A percentile compares a stretch with the other conserved stretches of the same genome.
phyloP scores from a whole-genome alignment of 31 red algal species.

The Odonthalia washingtoniensis region DNA sequence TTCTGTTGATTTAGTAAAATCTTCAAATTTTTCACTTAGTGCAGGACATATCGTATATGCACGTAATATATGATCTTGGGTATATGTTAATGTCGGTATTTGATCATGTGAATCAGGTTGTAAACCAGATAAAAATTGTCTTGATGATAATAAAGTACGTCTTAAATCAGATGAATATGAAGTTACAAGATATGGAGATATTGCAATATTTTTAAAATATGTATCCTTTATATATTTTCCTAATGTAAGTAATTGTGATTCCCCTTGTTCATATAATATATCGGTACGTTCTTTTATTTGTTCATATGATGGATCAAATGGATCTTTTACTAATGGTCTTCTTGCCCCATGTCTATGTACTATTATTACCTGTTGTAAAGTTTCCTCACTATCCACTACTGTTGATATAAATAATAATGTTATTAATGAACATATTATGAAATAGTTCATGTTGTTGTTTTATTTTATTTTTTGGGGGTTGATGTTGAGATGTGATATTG shows the following conservation, averaged over 20 bases:
- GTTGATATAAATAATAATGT: no score
- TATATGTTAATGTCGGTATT: constrained; percentile 54
- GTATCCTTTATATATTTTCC: constrained; percentile 50
- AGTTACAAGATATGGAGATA: constrained; percentile 18
- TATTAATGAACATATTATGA: no score
- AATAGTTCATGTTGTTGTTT: no score
- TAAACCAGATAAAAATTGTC: constrained; percentile 60
- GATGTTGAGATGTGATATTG: no score
- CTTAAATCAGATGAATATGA: constrained; percentile 60
- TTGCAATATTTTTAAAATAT: constrained; percentile 1
- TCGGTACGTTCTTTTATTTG: not conserved
- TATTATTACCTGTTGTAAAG: constrained; percentile 76
- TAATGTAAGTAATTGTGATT: constrained; percentile 47
- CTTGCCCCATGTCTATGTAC: constrained; percentile 84
- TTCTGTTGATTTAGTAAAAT: constrained; percentile 32
- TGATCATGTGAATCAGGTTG: constrained; percentile 13
- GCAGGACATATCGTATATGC: constrained; percentile 66
- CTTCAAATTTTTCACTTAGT: constrained; percentile 26
- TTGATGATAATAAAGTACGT: constrained; percentile 63
- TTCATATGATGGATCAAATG: constrained; percentile 39
- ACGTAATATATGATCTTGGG: constrained; percentile 58
- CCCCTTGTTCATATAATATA: constrained; percentile 42
- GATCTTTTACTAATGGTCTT: constrained; percentile 48
- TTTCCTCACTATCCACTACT: no score
- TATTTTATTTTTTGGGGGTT: no score